Evolutionary conservation across 495 filamentous ascomycete genomes (phyloP).

Genomic region (Penicillium canescens): DNA sequence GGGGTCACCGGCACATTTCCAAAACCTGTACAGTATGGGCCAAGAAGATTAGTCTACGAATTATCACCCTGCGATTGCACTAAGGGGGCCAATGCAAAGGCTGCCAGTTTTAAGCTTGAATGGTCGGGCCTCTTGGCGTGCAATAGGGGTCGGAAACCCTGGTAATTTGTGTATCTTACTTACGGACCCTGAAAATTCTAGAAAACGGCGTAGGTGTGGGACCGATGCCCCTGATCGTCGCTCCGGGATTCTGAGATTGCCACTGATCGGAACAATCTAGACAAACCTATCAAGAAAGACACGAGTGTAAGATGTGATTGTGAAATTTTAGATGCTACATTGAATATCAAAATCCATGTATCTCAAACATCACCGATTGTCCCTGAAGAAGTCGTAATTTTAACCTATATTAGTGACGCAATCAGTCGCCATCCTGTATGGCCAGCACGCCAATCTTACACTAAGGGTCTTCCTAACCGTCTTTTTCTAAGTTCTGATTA

Average conservation of each 20-base stretch:
- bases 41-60: constrained; percentile 1
- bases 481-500: too few species aligned
- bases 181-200: constrained; percentile 25
- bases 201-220: constrained; percentile 1
- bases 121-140: constrained; percentile 13
- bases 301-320: too few species aligned
- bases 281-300: not conserved
- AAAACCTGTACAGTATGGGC: too few species aligned
- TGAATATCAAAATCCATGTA: too few species aligned
- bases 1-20: not conserved
- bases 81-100: not conserved
- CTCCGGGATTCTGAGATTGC: constrained; percentile 1
- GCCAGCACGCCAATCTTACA: not conserved
- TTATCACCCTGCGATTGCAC: constrained; percentile 8
- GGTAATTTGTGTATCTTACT: constrained; percentile 8
- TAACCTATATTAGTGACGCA: constrained; percentile 7
- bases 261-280: not conserved
- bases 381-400: not conserved
- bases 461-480: too few species aligned
- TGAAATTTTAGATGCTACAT: too few species aligned
- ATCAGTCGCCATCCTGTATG: constrained; percentile 15
- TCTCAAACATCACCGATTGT: too few species aligned
- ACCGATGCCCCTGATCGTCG: constrained; percentile 19
- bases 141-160: not conserved
- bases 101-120: constrained; percentile 18